phyloP scores from a whole-genome alignment of 1,139 yeast species.

The Geotrichum klebahnii region DNA sequence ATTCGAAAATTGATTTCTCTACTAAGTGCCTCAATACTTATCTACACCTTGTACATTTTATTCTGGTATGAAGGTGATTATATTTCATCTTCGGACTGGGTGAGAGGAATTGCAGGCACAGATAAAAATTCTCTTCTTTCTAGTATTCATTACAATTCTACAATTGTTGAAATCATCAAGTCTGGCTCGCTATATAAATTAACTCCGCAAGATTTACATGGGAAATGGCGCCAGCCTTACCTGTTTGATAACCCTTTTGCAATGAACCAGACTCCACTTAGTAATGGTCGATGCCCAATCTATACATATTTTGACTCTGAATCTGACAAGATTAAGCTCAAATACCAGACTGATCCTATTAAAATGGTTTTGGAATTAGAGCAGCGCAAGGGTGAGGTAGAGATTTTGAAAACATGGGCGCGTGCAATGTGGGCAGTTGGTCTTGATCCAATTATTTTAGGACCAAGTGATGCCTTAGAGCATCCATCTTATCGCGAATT shows the following conservation, averaged over 20 bases:
- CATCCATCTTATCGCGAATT: slow-evolving; percentile 27
- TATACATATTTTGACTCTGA: slow-evolving; percentile 30
- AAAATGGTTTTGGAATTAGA: slow-evolving; percentile 5
- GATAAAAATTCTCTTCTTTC: slow-evolving; percentile 5
- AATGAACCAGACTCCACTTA: slow-evolving; percentile 23
- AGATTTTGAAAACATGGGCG: slow-evolving; percentile 33
- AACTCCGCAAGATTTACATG: slow-evolving; percentile 10
- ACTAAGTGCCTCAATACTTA: too few species aligned
- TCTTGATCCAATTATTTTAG: slow-evolving; percentile 34
- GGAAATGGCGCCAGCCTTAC: slow-evolving; percentile 25
- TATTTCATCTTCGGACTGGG: too few species aligned
- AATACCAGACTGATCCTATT: background rate
- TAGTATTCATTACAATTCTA: slow-evolving; percentile 8
- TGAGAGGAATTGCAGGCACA: too few species aligned
- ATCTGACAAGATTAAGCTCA: background rate
- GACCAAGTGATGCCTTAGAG: slow-evolving; percentile 25
- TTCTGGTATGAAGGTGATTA: background rate
- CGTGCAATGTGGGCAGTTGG: slow-evolving; percentile 37
- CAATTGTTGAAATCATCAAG: slow-evolving; percentile 9
- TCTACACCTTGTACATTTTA: background rate
- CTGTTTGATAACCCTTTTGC: slow-evolving; percentile 17
- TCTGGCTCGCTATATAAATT: slow-evolving; percentile 25
- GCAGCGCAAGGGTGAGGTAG: slow-evolving; percentile 23
- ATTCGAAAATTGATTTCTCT: too few species aligned
- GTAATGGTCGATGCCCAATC: slow-evolving; percentile 25